Percentiles rank a stretch among this genome's conserved stretches.
phyloP scores from a whole-genome alignment of 108 stramenopile genomes.

The Fragilaria crotonensis region DNA sequence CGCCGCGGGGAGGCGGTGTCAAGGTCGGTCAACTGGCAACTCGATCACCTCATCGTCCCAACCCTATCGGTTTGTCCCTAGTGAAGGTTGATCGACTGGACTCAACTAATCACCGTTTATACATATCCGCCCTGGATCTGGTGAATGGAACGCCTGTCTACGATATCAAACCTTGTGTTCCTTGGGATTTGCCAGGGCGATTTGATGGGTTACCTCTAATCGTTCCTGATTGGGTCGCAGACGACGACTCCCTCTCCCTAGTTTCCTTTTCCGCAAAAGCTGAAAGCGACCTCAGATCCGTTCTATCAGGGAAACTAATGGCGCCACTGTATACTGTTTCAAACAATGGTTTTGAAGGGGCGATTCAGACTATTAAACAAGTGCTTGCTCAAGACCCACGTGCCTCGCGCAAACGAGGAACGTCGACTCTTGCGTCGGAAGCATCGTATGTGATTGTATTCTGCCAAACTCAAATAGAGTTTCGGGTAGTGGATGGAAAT shows the following conservation, averaged over 20 bases:
- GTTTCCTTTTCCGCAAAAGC: slow-evolving; percentile 48
- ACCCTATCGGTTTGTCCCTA: slow-evolving; percentile 86
- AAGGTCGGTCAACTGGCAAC: slow-evolving; percentile 91
- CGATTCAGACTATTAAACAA: slow-evolving; percentile 42
- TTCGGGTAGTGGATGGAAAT: no score
- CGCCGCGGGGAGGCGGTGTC: slow-evolving; percentile 63
- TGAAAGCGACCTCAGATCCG: slow-evolving; percentile 16
- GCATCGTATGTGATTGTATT: no score
- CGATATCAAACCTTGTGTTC: slow-evolving; percentile 91
- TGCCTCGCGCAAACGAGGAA: slow-evolving; percentile 51
- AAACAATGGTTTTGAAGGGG: slow-evolving; percentile 35
- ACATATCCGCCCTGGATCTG: slow-evolving; percentile 73
- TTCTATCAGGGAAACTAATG: slow-evolving; percentile 28
- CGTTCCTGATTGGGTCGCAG: slow-evolving; percentile 64
- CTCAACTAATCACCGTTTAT: slow-evolving; percentile 34
- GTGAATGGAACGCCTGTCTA: slow-evolving; percentile 89
- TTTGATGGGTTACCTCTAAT: slow-evolving; percentile 11
- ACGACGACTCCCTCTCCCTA: slow-evolving; percentile 42
- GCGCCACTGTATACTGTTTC: slow-evolving; percentile 42
- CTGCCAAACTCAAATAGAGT: no score
- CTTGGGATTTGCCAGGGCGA: slow-evolving; percentile 72
- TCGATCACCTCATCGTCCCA: slow-evolving; percentile 95
- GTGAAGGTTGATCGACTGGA: slow-evolving; percentile 55
- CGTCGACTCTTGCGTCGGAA: not conserved
- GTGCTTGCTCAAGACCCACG: slow-evolving; percentile 77